A percentile compares a stretch with the other conserved stretches of the same genome.
phyloP scores from a whole-genome alignment of 176 grass and related monocot species.

The Poa annua region DNA sequence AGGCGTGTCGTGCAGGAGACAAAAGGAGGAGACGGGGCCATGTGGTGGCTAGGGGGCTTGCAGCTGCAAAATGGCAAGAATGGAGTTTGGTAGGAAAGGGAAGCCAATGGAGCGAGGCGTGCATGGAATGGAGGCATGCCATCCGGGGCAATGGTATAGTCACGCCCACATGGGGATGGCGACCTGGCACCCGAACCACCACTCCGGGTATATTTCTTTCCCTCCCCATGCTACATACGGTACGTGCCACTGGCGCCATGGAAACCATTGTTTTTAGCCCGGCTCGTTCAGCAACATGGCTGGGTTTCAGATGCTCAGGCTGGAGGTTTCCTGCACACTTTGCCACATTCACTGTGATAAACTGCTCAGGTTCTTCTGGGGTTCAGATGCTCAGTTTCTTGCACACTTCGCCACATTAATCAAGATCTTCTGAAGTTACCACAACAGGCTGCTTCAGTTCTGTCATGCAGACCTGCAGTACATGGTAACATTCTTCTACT shows the following conservation, averaged over 20 bases:
- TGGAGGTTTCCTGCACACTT: slow-evolving; percentile 26
- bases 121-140: slow-evolving; percentile 34
- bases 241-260: neutral
- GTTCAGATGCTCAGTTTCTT: slow-evolving; percentile 16
- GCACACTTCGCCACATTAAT: neutral
- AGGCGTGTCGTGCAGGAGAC: slow-evolving; percentile 2
- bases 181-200: slow-evolving; percentile 47
- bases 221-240: neutral
- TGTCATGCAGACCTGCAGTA: neutral
- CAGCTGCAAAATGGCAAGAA: slow-evolving; percentile 9
- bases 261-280: slow-evolving; percentile 29
- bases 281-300: neutral
- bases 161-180: slow-evolving; percentile 52
- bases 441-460: neutral
- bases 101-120: neutral
- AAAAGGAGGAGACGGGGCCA: slow-evolving; percentile 31
- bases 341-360: neutral
- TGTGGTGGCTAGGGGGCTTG: slow-evolving; percentile 28
- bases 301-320: slow-evolving; percentile 6
- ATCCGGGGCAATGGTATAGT: slow-evolving; percentile 49
- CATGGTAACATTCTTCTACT: neutral
- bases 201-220: neutral
- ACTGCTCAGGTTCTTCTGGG: neutral
- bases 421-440: neutral
- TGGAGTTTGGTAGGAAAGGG: slow-evolving; percentile 46